Evolutionary conservation across 2,329 filamentous ascomycete genomes (phyloP).

Genomic region (Botrytis porri): DNA sequence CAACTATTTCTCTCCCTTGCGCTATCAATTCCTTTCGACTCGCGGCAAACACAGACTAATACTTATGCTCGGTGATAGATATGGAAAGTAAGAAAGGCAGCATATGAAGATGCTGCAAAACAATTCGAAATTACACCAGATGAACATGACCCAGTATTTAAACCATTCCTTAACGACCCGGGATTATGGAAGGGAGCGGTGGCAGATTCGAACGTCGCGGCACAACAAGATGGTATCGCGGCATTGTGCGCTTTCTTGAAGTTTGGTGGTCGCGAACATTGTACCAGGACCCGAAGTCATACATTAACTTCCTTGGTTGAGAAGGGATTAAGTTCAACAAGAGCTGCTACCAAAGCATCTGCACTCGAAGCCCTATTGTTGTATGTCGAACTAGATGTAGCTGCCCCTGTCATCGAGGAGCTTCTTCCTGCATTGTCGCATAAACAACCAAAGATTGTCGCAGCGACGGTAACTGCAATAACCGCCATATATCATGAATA

Average conservation of each 20-base stretch:
- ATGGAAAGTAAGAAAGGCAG: constrained; percentile 96
- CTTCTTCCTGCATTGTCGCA: constrained; percentile 77
- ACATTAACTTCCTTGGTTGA: constrained; percentile 81
- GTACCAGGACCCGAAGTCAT: constrained; percentile 68
- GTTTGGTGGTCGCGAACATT: constrained; percentile 78
- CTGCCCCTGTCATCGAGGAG: constrained; percentile 85
- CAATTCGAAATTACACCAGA: constrained; percentile 81
- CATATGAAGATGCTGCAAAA: constrained; percentile 88
- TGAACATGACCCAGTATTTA: constrained; percentile 81
- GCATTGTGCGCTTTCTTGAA: constrained; percentile 91
- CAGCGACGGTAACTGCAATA: constrained; percentile 70
- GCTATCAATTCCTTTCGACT: background rate
- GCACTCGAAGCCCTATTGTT: constrained; percentile 83
- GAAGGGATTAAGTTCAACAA: constrained; percentile 84
- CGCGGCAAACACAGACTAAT: constrained; percentile 28
- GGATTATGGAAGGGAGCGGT: constrained; percentile 89
- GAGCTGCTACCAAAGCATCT: constrained; percentile 84
- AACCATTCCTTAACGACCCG: constrained; percentile 81
- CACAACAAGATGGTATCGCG: constrained; percentile 87
- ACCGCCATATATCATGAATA: constrained; percentile 88
- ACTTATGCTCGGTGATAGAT: constrained; percentile 48
- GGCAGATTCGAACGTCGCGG: constrained; percentile 92
- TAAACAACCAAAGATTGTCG: constrained; percentile 88
- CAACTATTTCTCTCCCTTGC: background rate
- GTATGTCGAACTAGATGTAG: constrained; percentile 84